These are phyloP conservation scores for Cutaneotrichosporon cyanovorans DNA, from an alignment of 1,284 basidiomycete species.

Conservation along the genomic window DNA sequence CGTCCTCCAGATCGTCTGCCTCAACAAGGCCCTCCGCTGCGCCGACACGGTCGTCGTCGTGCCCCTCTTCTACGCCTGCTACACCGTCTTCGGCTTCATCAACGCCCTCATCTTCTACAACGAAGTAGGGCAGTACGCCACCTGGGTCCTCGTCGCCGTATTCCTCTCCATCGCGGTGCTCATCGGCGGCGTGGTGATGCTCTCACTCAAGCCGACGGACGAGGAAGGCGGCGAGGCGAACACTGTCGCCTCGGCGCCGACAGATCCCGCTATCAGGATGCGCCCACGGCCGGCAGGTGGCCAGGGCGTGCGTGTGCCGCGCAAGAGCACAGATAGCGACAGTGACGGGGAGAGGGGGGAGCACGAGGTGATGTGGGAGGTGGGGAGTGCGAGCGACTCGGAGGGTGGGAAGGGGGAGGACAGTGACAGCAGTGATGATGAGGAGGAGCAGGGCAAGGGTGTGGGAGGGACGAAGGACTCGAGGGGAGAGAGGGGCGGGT, in stretches of 20 bases:
- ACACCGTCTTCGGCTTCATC: constrained; percentile 69
- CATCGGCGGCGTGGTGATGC: constrained; percentile 68
- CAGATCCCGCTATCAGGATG: constrained; percentile 25
- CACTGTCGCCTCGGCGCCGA: constrained; percentile 7
- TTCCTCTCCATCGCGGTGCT: constrained; percentile 75
- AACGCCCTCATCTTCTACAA: constrained; percentile 87
- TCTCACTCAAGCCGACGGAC: constrained; percentile 38
- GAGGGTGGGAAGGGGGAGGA: constrained; percentile 25
- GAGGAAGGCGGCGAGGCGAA: constrained; percentile 16
- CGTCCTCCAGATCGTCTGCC: constrained; percentile 78
- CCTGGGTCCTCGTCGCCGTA: constrained; percentile 79
- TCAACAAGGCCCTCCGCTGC: constrained; percentile 70
- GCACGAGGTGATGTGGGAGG: constrained; percentile 13
- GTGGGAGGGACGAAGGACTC: constrained; percentile 19
- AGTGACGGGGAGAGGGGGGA: not conserved
- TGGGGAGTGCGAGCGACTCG: constrained; percentile 10
- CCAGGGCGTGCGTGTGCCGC: not conserved
- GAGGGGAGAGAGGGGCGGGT: constrained; percentile 17
- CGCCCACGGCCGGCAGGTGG: constrained; percentile 13
- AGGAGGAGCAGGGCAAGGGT: constrained; percentile 22
- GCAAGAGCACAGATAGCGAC: not conserved
- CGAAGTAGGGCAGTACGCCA: constrained; percentile 68
- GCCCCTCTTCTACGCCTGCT: constrained; percentile 62
- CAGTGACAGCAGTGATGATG: constrained; percentile 23
- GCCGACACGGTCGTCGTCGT: constrained; percentile 61